phyloP scores from a whole-genome alignment of 805 yeast genomes.

The Candida montana region DNA sequence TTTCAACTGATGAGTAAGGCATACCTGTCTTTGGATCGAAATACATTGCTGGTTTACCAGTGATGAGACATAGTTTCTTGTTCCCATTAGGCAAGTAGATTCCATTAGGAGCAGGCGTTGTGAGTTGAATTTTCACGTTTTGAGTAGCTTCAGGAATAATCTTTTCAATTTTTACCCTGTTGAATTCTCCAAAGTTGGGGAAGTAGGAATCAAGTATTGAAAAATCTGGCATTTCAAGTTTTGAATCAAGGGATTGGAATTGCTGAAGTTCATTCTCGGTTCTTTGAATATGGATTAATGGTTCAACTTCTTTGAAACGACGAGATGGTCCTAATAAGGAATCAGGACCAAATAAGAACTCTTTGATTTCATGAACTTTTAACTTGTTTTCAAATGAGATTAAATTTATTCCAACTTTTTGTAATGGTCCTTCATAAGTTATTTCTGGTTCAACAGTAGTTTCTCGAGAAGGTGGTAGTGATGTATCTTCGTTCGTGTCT shows the following conservation, averaged over 20 bases:
- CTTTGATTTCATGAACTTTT: constrained; percentile 26
- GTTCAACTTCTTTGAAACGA: constrained; percentile 50
- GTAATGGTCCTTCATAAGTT: constrained; percentile 63
- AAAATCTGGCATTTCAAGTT: constrained; percentile 39
- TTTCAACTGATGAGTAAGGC: constrained; percentile 78
- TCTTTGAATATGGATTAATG: constrained; percentile 38
- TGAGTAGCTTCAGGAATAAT: constrained; percentile 41
- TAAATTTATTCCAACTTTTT: constrained; percentile 49
- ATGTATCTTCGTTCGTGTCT: constrained; percentile 11
- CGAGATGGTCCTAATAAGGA: constrained; percentile 46
- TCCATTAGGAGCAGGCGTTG: constrained; percentile 71
- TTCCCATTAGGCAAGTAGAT: constrained; percentile 65
- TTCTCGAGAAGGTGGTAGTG: constrained; percentile 7
- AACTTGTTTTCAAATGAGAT: constrained; percentile 42
- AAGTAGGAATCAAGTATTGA: constrained; percentile 27
- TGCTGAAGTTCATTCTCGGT: constrained; percentile 9
- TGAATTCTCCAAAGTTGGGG: constrained; percentile 59
- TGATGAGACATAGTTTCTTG: constrained; percentile 64
- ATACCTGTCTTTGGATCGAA: constrained; percentile 86
- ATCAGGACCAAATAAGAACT: constrained; percentile 57
- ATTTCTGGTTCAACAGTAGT: constrained; percentile 16
- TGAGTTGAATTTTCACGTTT: constrained; percentile 44
- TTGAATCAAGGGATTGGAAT: constrained; percentile 22
- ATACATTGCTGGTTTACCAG: constrained; percentile 75
- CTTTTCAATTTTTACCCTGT: constrained; percentile 34